Conservation (phyloP, 169 alveolate species). For the Theileria equi region DNA sequence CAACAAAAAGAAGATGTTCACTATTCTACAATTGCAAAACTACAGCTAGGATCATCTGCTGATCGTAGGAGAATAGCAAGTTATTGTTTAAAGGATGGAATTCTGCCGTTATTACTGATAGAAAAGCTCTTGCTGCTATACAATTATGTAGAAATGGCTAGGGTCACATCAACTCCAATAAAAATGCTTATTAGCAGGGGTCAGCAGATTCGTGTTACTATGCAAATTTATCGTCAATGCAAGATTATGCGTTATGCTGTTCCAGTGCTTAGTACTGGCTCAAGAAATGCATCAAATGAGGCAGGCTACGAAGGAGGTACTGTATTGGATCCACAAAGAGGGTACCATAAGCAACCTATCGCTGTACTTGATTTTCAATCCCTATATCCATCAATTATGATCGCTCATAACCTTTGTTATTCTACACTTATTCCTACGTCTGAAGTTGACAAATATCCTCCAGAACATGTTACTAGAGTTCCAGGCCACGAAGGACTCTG, state of each 20-base stretch:
- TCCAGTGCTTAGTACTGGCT: conserved; percentile 81
- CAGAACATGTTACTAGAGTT: conserved; percentile 49
- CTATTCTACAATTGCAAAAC: conserved; percentile 91
- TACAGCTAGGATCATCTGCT: conserved; percentile 90
- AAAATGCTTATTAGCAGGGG: conserved; percentile 90
- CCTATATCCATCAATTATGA: conserved; percentile 99
- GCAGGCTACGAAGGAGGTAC: conserved; percentile 93
- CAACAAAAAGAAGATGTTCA: conserved; percentile 99
- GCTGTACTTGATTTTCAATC: conserved; percentile 99
- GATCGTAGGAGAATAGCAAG: conserved; percentile 97
- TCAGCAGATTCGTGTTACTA: conserved; percentile 96
- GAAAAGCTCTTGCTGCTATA: conserved; percentile 92
- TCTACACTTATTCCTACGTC: conserved; percentile 86
- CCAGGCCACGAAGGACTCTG: conserved; percentile 48
- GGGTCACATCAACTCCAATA: conserved; percentile 99
- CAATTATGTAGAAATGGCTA: conserved; percentile 98
- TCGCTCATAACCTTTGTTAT: conserved; percentile 98
- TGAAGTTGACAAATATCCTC: conserved; percentile 24
- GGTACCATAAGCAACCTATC: conserved; percentile 95
- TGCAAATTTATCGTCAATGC: conserved; percentile 91
- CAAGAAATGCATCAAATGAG: conserved; percentile 53
- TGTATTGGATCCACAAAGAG: conserved; percentile 91
- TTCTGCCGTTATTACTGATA: conserved; percentile 93
- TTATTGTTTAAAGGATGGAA: conserved; percentile 98
- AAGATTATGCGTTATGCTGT: conserved; percentile 82